phyloP scores from a whole-genome alignment of 805 yeast species.

The Wickerhamomyces bovis region DNA sequence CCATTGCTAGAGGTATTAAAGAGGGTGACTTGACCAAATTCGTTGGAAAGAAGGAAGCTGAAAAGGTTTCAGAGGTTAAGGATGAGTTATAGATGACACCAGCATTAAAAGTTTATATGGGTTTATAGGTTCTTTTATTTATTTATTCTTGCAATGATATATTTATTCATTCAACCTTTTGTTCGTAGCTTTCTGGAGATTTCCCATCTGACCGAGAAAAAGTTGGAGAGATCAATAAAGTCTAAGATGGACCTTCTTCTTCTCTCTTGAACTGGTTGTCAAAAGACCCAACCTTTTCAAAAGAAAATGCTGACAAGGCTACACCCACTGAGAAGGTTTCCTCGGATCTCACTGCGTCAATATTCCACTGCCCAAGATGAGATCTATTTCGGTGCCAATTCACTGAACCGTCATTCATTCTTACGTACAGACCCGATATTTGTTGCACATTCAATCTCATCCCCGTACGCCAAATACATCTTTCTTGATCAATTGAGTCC shows the following conservation, averaged over 20 bases:
- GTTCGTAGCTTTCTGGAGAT: no score
- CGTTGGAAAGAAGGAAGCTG: background rate
- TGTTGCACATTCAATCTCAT: conserved; percentile 35
- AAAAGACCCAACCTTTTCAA: no score
- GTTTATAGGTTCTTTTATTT: background rate
- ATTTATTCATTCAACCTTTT: no score
- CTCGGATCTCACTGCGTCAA: background rate
- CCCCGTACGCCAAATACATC: conserved; percentile 38
- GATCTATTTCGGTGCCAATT: conserved; percentile 42
- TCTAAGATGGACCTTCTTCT: no score
- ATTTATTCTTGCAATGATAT: background rate
- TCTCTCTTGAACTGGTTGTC: no score
- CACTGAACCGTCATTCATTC: conserved; percentile 51
- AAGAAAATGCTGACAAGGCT: background rate
- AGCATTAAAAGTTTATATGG: background rate
- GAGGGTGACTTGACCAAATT: background rate
- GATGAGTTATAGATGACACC: background rate
- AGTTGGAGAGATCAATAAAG: background rate
- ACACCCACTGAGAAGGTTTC: background rate
- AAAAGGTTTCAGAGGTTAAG: background rate
- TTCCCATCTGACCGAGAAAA: no score
- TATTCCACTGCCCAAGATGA: conserved; percentile 3
- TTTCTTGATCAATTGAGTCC: conserved; percentile 30
- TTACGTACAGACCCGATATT: conserved; percentile 46
- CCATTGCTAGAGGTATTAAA: conserved; percentile 23